A percentile compares a stretch with the other conserved stretches of the same genome.
Conservation (phyloP, 768 basidiomycete species). For the Russula dissimulans region DNA sequence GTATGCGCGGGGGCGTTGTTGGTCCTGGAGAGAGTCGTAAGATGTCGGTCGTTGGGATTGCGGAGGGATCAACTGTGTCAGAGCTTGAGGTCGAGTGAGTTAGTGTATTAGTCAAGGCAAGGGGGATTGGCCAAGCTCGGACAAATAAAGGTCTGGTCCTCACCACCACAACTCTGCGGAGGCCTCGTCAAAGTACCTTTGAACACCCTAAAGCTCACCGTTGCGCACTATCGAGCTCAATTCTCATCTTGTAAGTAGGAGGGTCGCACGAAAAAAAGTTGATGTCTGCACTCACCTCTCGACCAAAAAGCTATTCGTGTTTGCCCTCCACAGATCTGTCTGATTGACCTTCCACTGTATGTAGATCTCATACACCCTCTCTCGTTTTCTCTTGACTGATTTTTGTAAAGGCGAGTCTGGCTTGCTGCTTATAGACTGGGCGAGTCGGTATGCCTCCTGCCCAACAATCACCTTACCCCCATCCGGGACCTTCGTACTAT, state of each 20-base stretch:
- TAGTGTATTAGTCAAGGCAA: background rate
- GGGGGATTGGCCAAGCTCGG: background rate
- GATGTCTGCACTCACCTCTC: background rate
- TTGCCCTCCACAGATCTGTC: background rate
- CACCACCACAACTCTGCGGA: too few species aligned
- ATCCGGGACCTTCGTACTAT: constrained; percentile 29
- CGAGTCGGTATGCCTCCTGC: constrained; percentile 16
- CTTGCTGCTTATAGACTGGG: background rate
- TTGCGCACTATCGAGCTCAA: background rate
- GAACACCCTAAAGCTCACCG: background rate
- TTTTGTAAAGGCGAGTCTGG: background rate
- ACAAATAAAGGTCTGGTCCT: constrained; percentile 5
- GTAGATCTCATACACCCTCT: background rate
- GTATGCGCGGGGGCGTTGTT: constrained; percentile 27
- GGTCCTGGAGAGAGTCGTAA: background rate
- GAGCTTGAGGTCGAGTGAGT: background rate
- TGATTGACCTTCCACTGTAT: background rate
- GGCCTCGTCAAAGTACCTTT: background rate
- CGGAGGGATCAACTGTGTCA: background rate
- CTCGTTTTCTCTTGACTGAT: background rate
- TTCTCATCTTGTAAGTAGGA: background rate
- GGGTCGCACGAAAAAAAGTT: background rate
- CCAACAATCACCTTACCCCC: constrained; percentile 27
- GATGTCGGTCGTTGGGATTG: background rate
- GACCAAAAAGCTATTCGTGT: background rate